Conservation (phyloP, 2,329 filamentous ascomycete genomes). For the Aureobasidium sp. region DNA sequence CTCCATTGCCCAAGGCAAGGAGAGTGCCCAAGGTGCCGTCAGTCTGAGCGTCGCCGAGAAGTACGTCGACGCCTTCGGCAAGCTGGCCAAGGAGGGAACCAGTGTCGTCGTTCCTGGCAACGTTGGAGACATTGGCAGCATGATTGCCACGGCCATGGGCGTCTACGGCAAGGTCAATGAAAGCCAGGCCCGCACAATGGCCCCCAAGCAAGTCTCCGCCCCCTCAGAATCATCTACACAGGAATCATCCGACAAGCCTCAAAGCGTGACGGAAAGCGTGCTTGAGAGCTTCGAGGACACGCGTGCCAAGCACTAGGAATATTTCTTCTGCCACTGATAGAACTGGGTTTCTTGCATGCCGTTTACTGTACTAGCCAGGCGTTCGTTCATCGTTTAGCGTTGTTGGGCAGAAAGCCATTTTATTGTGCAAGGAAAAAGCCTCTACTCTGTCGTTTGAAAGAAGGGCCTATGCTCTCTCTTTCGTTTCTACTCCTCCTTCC, state of each 20-base stretch:
- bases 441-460: not conserved
- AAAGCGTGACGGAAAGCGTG: conserved; percentile 31
- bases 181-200: conserved; percentile 63
- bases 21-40: conserved; percentile 73
- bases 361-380: not conserved
- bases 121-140: conserved; percentile 88
- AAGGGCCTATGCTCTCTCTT: not conserved
- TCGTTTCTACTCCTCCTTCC: not conserved
- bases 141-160: conserved; percentile 93
- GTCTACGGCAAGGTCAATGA: conserved; percentile 92
- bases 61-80: conserved; percentile 91
- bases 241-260: not conserved
- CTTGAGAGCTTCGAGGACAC: conserved; percentile 35
- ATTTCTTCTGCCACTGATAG: not conserved
- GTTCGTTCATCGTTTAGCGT: not conserved
- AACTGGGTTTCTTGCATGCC: not conserved
- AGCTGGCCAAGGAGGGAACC: conserved; percentile 90
- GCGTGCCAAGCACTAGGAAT: conserved; percentile 27
- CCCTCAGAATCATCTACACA: conserved; percentile 13
- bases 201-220: conserved; percentile 37
- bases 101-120: conserved; percentile 94
- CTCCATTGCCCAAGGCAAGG: conserved; percentile 62
- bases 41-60: conserved; percentile 90
- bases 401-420: not conserved
- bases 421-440: not conserved